Evolutionary conservation across 2,329 filamentous ascomycete species (phyloP).

Genomic region (Calonectria crousiana): DNA sequence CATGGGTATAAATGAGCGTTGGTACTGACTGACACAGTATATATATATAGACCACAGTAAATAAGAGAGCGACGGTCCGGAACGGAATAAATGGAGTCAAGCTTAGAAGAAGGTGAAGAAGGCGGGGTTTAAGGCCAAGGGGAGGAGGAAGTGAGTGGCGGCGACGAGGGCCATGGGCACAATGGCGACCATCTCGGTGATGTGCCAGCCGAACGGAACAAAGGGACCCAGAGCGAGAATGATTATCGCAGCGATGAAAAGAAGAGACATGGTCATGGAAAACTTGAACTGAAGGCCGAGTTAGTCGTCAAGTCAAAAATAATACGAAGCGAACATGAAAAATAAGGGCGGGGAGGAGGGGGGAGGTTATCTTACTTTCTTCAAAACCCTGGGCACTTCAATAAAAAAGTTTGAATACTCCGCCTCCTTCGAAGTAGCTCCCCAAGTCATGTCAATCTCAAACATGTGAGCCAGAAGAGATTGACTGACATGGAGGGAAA

Average conservation of each 20-base stretch:
- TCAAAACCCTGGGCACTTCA: constrained; percentile 82
- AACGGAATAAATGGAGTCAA: not conserved
- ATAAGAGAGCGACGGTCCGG: not conserved
- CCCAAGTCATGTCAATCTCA: constrained; percentile 88
- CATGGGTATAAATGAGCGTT: constrained; percentile 7
- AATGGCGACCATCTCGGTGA: constrained; percentile 80
- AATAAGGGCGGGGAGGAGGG: constrained; percentile 36
- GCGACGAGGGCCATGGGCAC: constrained; percentile 81
- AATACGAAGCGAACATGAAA: not conserved
- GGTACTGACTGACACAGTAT: not conserved
- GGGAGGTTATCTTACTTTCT: constrained; percentile 72
- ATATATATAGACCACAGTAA: constrained; percentile 6
- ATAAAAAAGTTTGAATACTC: constrained; percentile 88
- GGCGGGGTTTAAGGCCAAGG: constrained; percentile 81
- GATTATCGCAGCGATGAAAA: constrained; percentile 72
- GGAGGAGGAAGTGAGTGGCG: constrained; percentile 76
- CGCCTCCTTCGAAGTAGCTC: constrained; percentile 85
- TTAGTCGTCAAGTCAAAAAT: constrained; percentile 30
- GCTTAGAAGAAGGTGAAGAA: constrained; percentile 74
- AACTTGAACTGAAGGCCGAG: constrained; percentile 72
- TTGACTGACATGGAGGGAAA: constrained; percentile 84
- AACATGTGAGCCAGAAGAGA: constrained; percentile 87
- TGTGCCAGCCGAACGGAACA: constrained; percentile 74
- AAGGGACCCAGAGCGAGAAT: constrained; percentile 73
- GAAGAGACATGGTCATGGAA: constrained; percentile 71